Percentiles rank a stretch among this genome's conserved stretches.
Conservation (phyloP, 2,329 filamentous ascomycete genomes). For the Ustilaginoidea virens region DNA sequence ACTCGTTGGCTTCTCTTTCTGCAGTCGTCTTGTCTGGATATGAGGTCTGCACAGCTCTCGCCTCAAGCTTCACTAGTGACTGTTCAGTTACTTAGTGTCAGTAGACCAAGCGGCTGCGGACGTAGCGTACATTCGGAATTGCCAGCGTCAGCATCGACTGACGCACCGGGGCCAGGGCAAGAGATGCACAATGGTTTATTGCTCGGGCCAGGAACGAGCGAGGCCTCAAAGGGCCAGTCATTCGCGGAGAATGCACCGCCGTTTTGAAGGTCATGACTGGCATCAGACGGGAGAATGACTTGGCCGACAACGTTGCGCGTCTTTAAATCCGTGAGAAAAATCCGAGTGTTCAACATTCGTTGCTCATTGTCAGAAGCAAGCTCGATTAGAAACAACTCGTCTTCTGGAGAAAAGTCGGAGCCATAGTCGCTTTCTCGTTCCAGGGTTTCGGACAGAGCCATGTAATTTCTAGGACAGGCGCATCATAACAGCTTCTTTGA, state of each 20-base stretch:
- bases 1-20: not conserved
- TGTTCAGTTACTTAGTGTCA: conserved; percentile 46
- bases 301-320: too few relatives aligned
- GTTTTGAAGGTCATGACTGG: too few relatives aligned
- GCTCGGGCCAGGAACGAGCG: too few relatives aligned
- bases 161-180: too few relatives aligned
- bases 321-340: not conserved
- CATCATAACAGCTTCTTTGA: conserved; percentile 1
- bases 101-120: conserved; percentile 3
- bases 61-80: conserved; percentile 42
- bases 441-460: conserved; percentile 2
- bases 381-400: conserved; percentile 25
- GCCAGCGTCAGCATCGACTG: too few relatives aligned
- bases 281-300: too few relatives aligned
- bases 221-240: too few relatives aligned
- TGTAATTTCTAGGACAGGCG: not conserved
- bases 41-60: conserved; percentile 13
- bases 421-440: conserved; percentile 25
- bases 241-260: too few relatives aligned
- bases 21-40: conserved; percentile 5
- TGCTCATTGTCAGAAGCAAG: conserved; percentile 12
- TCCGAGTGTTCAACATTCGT: not conserved
- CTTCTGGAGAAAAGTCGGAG: conserved; percentile 30
- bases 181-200: not conserved
- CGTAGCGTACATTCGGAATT: too few relatives aligned